Percentiles rank a stretch among this genome's conserved stretches.
Evolutionary conservation across 2,329 filamentous ascomycete species (phyloP).

Genomic region (Fusarium sp.): DNA sequence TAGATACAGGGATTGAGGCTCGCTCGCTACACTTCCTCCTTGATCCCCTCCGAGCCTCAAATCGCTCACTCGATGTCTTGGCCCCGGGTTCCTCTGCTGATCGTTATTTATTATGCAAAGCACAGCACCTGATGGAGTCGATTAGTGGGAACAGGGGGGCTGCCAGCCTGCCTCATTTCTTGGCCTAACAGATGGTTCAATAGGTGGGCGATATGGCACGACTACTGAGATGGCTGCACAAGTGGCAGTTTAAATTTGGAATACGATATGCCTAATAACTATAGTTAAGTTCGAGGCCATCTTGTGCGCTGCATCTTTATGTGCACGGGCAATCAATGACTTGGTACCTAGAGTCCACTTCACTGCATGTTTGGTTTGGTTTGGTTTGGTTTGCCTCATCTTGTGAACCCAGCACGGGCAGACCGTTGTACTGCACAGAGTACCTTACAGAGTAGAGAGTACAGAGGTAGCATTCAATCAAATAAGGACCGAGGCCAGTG

Average conservation of each 20-base stretch:
- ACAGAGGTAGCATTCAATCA: constrained; percentile 9
- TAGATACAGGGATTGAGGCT: constrained; percentile 15
- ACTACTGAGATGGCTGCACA: constrained; percentile 24
- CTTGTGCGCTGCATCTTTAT: constrained; percentile 1
- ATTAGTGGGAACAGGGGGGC: constrained; percentile 8
- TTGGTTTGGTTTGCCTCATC: background rate
- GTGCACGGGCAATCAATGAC: constrained; percentile 8
- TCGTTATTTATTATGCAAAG: constrained; percentile 43
- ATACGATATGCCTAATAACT: constrained; percentile 8
- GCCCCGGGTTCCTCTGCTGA: constrained; percentile 41
- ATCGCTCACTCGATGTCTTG: constrained; percentile 24
- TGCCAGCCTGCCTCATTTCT: constrained; percentile 23
- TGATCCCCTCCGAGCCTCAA: constrained; percentile 9
- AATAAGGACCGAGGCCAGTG: constrained; percentile 13
- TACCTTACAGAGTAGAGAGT: background rate
- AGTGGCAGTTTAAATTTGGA: constrained; percentile 37
- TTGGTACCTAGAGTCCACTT: background rate
- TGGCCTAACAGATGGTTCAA: background rate
- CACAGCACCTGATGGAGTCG: constrained; percentile 22
- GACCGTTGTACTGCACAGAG: background rate
- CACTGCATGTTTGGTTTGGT: background rate
- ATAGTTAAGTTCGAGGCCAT: constrained; percentile 2
- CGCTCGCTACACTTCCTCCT: constrained; percentile 5
- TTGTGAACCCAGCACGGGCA: constrained; percentile 4
- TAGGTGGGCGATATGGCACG: background rate